A percentile compares a stretch with the other conserved stretches of the same genome.
Evolutionary conservation across 768 basidiomycete species (phyloP).

Genomic region (Mycena indigotica): DNA sequence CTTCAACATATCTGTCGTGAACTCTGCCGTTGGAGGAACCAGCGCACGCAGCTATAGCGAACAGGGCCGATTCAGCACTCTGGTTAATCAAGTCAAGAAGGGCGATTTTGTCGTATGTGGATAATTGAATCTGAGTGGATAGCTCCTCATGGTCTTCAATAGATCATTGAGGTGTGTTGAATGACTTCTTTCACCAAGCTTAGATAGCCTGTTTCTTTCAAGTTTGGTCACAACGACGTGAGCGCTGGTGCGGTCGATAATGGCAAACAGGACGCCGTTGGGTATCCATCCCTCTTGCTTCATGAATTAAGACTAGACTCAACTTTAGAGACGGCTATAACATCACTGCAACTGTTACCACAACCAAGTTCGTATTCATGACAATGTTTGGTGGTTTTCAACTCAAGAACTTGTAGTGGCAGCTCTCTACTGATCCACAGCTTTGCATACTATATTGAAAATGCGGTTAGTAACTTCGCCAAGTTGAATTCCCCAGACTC

Average conservation of each 20-base stretch:
- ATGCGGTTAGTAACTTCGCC: neutral
- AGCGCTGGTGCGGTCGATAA: constrained; percentile 18
- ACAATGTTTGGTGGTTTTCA: neutral
- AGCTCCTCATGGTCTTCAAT: neutral
- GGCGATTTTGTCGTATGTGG: constrained; percentile 25
- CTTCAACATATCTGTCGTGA: constrained; percentile 27
- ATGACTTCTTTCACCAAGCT: neutral
- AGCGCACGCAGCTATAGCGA: constrained; percentile 31
- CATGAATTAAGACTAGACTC: neutral
- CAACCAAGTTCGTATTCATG: constrained; percentile 26
- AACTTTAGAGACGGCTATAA: constrained; percentile 10
- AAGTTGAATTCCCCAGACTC: neutral
- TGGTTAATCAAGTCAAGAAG: constrained; percentile 21
- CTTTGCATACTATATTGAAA: constrained; percentile 33
- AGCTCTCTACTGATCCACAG: constrained; percentile 34
- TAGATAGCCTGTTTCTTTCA: neutral
- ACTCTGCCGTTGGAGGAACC: constrained; percentile 21
- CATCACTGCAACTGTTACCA: constrained; percentile 25
- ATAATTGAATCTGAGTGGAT: constrained; percentile 14
- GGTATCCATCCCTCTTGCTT: neutral
- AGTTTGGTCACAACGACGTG: constrained; percentile 36
- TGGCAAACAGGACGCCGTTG: constrained; percentile 21
- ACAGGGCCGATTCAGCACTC: constrained; percentile 24
- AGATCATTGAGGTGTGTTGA: constrained; percentile 18
- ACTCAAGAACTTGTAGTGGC: constrained; percentile 25